A percentile compares a stretch with the other conserved stretches of the same genome.
These are phyloP conservation scores for Thalassiosira mediterranea DNA, from an alignment of 352 stramenopile genomes.

Conservation along the genomic window DNA sequence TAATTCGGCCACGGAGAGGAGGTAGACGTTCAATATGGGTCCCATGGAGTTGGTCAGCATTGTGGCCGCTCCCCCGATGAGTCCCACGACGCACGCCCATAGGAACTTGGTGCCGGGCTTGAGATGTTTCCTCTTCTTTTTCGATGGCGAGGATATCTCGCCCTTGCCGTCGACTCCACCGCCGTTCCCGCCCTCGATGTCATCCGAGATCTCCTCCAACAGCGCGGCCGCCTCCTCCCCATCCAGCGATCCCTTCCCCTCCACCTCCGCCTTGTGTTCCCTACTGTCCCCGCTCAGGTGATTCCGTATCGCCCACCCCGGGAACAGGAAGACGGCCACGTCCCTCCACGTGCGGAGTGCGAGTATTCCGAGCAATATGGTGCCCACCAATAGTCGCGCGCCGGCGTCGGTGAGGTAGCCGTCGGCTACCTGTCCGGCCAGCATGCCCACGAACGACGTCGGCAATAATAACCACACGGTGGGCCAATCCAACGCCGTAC, in stretches of 20 bases:
- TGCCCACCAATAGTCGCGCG: constrained; percentile 51
- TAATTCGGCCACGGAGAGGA: constrained; percentile 53
- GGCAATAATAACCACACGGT: constrained; percentile 53
- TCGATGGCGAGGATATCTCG: too few species aligned
- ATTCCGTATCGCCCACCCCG: constrained; percentile 26
- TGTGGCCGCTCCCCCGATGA: constrained; percentile 51
- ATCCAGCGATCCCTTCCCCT: constrained; percentile 36
- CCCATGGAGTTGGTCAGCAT: constrained; percentile 68
- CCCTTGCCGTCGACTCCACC: neutral
- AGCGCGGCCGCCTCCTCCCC: neutral
- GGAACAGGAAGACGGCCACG: constrained; percentile 20
- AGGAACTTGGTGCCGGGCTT: constrained; percentile 12
- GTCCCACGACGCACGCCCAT: constrained; percentile 50
- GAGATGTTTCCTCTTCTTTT: constrained; percentile 1
- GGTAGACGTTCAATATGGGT: constrained; percentile 65
- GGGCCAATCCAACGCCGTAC: constrained; percentile 37
- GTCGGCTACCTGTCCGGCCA: constrained; percentile 37
- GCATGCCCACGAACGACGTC: constrained; percentile 54
- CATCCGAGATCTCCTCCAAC: neutral
- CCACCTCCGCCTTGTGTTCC: constrained; percentile 15
- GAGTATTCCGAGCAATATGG: constrained; percentile 53
- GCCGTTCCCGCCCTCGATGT: neutral
- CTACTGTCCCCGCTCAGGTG: constrained; percentile 31
- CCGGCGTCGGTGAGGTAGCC: constrained; percentile 41
- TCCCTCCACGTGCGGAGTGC: constrained; percentile 45